A percentile compares a stretch with the other conserved stretches of the same genome.
These are phyloP conservation scores for Fraxinus excelsior DNA, from an alignment of 257 asterid genomes.

Conservation along the genomic window DNA sequence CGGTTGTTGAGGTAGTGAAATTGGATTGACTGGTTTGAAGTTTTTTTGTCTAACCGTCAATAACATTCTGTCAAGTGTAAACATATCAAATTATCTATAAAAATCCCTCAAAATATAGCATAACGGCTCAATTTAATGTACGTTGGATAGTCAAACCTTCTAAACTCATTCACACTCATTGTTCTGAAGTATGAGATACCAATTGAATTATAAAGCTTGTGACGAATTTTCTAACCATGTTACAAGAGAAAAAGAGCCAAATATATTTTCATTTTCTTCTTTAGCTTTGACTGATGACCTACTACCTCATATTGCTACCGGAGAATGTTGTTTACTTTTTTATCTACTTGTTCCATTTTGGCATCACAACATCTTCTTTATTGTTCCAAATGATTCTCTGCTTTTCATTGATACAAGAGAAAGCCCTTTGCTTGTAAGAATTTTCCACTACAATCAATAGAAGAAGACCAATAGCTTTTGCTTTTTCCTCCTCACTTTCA, in stretches of 20 bases:
- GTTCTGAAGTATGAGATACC: background rate
- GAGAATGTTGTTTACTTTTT: background rate
- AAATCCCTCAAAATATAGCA: too few relatives aligned
- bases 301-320: background rate
- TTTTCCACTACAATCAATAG: conserved; percentile 24
- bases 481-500: conserved; percentile 26
- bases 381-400: conserved; percentile 1
- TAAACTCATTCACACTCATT: too few relatives aligned
- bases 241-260: conserved; percentile 16
- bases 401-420: conserved; percentile 37
- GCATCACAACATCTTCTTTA: background rate
- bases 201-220: background rate
- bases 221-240: conserved; percentile 28
- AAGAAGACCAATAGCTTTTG: conserved; percentile 26
- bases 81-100: too few relatives aligned
- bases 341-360: background rate
- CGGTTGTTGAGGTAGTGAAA: too few relatives aligned
- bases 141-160: background rate
- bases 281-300: conserved; percentile 1
- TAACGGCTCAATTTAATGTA: background rate
- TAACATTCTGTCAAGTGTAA: too few relatives aligned
- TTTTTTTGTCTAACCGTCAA: too few relatives aligned
- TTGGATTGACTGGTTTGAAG: too few relatives aligned
- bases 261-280: background rate
- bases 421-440: conserved; percentile 26